These are phyloP conservation scores for Yamadazyma insecticola DNA, from an alignment of 805 yeast species.

Conservation along the genomic window DNA sequence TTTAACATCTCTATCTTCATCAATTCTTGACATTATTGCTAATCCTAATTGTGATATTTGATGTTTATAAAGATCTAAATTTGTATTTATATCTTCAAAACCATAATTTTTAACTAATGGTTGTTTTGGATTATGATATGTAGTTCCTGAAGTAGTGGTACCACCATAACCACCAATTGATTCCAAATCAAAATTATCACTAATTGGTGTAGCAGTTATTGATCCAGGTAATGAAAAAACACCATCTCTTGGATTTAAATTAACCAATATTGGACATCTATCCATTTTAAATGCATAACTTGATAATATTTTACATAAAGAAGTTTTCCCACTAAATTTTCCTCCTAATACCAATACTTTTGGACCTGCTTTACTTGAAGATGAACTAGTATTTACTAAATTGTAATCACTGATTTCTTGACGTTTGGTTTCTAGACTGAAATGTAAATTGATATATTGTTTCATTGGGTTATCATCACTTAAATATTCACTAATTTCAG, in stretches of 20 bases:
- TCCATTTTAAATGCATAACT: constrained; percentile 76
- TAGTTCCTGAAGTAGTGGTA: constrained; percentile 65
- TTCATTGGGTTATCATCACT: constrained; percentile 70
- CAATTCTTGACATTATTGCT: constrained; percentile 45
- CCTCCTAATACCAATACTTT: constrained; percentile 73
- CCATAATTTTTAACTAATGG: constrained; percentile 86
- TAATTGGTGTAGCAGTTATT: constrained; percentile 75
- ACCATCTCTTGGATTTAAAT: constrained; percentile 71
- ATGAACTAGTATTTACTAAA: constrained; percentile 8
- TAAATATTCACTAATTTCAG: constrained; percentile 51
- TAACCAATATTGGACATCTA: constrained; percentile 64
- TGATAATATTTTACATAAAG: constrained; percentile 61
- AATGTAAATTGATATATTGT: constrained; percentile 63
- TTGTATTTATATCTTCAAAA: constrained; percentile 52
- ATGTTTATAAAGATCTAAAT: constrained; percentile 51
- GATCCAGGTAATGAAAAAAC: constrained; percentile 79
- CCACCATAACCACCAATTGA: constrained; percentile 70
- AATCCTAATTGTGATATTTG: constrained; percentile 46
- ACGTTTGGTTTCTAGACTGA: constrained; percentile 60
- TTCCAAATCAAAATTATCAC: constrained; percentile 77
- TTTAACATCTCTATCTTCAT: constrained; percentile 42
- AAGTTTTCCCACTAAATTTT: constrained; percentile 71
- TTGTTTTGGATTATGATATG: constrained; percentile 77
- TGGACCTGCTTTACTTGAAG: constrained; percentile 41
- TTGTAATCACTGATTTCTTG: constrained; percentile 25